phyloP scores from a whole-genome alignment of 495 filamentous ascomycete genomes.

The Physcia stellaris region DNA sequence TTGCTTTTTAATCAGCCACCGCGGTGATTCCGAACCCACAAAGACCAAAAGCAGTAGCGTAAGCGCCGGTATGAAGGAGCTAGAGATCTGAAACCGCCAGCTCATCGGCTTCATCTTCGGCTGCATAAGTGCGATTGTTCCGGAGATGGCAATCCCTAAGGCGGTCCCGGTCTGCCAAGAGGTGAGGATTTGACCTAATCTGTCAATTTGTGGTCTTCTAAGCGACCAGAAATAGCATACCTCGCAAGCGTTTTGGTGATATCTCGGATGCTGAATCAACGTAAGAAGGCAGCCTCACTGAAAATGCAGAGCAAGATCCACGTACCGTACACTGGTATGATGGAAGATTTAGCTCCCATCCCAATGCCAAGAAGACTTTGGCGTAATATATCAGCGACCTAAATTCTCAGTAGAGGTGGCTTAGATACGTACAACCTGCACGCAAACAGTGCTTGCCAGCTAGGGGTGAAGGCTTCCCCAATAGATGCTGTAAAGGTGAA shows the following conservation, averaged over 20 bases:
- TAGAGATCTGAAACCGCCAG: conserved; percentile 8
- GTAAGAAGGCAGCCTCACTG: background rate
- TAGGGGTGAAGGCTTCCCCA: conserved; percentile 8
- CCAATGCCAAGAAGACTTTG: conserved; percentile 10
- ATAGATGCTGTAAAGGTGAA: conserved; percentile 8
- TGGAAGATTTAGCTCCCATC: conserved; percentile 14
- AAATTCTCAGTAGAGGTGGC: background rate
- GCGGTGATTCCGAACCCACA: conserved; percentile 9
- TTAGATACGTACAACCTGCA: conserved; percentile 4
- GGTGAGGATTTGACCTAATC: conserved; percentile 2
- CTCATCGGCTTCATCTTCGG: background rate
- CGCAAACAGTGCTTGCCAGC: conserved; percentile 9
- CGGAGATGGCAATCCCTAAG: conserved; percentile 8
- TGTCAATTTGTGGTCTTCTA: background rate
- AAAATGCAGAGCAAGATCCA: background rate
- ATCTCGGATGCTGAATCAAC: conserved; percentile 10
- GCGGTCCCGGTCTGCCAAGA: conserved; percentile 8
- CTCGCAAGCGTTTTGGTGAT: conserved; percentile 9
- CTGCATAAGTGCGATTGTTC: conserved; percentile 4
- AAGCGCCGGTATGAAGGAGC: conserved; percentile 10
- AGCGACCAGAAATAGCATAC: conserved; percentile 1
- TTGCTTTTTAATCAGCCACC: conserved; percentile 10
- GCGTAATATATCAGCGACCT: background rate
- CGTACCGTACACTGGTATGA: conserved; percentile 1
- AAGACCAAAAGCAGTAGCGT: conserved; percentile 8